Base-by-base conservation (phyloP, 306 rosid genomes). In the Rubus idaeus region DNA sequence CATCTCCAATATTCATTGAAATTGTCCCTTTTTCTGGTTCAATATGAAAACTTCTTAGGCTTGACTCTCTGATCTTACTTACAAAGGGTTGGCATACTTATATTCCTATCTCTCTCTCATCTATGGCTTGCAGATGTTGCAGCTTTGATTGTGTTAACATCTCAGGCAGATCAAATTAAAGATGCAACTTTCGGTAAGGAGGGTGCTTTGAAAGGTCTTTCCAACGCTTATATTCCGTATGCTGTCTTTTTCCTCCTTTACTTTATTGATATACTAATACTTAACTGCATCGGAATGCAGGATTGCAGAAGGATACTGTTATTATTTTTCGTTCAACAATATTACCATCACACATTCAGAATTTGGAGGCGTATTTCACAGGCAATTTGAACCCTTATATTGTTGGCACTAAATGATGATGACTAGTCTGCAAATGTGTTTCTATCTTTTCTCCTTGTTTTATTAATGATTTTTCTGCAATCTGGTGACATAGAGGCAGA, bases 131-230 rank as follows among this genome's bases (percentile, higher is more conserved):
- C 91, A 94, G 98, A 84, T 80, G 93, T 79, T 45, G 70, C 84
- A 14, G 96, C 96, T 86, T 80, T 91, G 83, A 81, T 94, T 78
- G 83, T 91, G 79, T 78, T 75, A 73, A 72, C 85, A 74, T 77
- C 89, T 82, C 82, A 85, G 37, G 77, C 42, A 9, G 91, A 89
- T 80, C 86, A 87, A 83, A 80, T 77, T 30, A 83, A 72, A 66
- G 87, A 91, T 78, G 76, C 81, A 60, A 69, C 89, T 51, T 87
- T 80, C 60, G 91, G 93, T 8, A 76, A 85, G 1, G 84, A 83
- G 77, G 82, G 85, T 78, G 78, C 83, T 86, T 60, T 72, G 73
- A 83, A 83, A 89, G 93, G 91, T 91, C 51, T 80, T 18, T 70
- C 69, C 16, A 50, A 65, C 84, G 83, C 80, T 64, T 50, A 26